These are phyloP conservation scores for Trapa incisa DNA, from an alignment of 345 rosid species.

Conservation along the genomic window DNA sequence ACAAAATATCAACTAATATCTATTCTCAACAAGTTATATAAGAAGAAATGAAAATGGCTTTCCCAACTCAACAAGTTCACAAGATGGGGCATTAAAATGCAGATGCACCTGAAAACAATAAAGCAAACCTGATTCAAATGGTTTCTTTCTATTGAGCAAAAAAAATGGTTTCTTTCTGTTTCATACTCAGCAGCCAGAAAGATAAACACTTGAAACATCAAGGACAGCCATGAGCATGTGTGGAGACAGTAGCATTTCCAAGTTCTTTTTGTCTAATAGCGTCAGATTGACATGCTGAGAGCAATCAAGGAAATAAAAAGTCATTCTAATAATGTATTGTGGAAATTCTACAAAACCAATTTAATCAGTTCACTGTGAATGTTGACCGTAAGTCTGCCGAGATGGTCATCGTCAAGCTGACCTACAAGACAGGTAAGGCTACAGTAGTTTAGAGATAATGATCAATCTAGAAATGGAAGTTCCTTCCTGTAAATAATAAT, in stretches of 20 bases:
- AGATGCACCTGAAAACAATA: neutral
- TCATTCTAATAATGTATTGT: neutral
- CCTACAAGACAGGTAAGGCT: constrained; percentile 34
- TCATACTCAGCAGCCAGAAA: constrained; percentile 86
- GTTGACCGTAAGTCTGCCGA: constrained; percentile 79
- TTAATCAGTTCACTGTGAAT: constrained; percentile 17
- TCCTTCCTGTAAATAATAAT: too few relatives aligned
- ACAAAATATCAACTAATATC: neutral
- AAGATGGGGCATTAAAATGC: neutral
- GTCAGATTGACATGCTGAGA: neutral
- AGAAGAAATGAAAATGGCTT: neutral
- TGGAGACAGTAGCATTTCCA: neutral
- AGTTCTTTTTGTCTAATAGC: neutral
- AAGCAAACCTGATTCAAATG: constrained; percentile 60
- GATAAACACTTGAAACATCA: constrained; percentile 47
- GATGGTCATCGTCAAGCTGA: constrained; percentile 76
- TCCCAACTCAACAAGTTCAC: neutral
- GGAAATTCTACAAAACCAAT: neutral
- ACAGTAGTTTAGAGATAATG: neutral
- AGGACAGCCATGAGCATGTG: neutral
- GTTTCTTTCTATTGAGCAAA: too few relatives aligned
- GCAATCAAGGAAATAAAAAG: neutral
- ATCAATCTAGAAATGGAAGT: neutral
- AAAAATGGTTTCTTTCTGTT: constrained; percentile 43
- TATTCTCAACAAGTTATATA: neutral